These are phyloP conservation scores for Dittrichia graveolens DNA, from an alignment of 129 eudicot species.

Conservation along the genomic window DNA sequence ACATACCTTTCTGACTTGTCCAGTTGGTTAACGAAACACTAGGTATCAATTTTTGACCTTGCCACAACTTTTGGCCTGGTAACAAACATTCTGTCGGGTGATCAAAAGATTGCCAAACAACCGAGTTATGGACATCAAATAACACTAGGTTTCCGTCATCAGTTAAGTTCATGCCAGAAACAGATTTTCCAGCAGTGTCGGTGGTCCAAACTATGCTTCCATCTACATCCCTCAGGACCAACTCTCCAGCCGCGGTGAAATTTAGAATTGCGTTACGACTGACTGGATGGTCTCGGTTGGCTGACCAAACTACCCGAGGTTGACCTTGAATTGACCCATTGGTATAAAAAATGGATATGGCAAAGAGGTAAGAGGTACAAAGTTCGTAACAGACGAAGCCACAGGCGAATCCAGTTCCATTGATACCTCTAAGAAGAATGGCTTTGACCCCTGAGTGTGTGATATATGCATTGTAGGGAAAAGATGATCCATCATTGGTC, in stretches of 20 bases:
- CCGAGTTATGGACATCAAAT: background rate
- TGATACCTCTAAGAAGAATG: background rate
- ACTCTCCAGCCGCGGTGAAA: conserved; percentile 25
- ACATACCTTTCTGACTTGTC: conserved; percentile 20
- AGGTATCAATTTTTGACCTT: conserved; percentile 34
- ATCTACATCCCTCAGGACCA: conserved; percentile 24
- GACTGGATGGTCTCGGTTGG: conserved; percentile 32
- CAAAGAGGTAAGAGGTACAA: background rate
- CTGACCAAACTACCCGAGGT: conserved; percentile 33
- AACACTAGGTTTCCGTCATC: conserved; percentile 27
- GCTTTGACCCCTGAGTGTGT: background rate
- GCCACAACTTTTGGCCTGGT: conserved; percentile 19
- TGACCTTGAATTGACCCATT: background rate
- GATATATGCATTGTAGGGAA: too few species aligned
- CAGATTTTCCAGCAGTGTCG: conserved; percentile 30
- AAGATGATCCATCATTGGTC: background rate
- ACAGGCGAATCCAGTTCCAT: background rate
- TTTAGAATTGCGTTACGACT: background rate
- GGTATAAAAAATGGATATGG: background rate
- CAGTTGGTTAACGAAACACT: conserved; percentile 29
- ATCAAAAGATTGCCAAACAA: conserved; percentile 50
- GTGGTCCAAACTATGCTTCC: conserved; percentile 40
- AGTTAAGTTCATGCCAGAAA: conserved; percentile 32
- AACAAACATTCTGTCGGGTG: conserved; percentile 39
- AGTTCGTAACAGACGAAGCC: conserved; percentile 6